Evolutionary conservation across 108 stramenopile genomes (phyloP).

Genomic region (Skeletonema menzelii): DNA sequence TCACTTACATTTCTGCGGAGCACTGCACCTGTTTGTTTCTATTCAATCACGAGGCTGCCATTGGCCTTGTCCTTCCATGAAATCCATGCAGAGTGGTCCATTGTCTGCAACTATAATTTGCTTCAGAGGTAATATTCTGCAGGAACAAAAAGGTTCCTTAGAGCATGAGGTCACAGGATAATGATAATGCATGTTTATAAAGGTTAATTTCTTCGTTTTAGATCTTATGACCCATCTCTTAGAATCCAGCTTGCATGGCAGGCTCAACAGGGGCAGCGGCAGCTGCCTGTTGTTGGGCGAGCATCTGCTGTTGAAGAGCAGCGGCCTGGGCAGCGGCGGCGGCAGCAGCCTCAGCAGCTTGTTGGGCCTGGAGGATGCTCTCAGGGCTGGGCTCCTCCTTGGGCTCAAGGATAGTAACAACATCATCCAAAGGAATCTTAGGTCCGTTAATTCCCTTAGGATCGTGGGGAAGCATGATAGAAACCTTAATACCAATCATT

Average conservation of each 20-base stretch:
- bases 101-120: too few species aligned
- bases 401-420: conserved; percentile 90
- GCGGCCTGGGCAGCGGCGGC: conserved; percentile 41
- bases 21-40: too few species aligned
- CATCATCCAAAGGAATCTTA: conserved; percentile 91
- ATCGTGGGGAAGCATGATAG: conserved; percentile 99
- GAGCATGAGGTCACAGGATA: not conserved
- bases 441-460: conserved; percentile 87
- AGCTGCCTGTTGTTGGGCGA: conserved; percentile 33
- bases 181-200: not conserved
- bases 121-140: too few species aligned
- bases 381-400: conserved; percentile 85
- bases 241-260: conserved; percentile 40
- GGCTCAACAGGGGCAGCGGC: conserved; percentile 32
- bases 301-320: conserved; percentile 28
- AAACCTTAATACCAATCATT: conserved; percentile 98
- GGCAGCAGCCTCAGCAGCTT: conserved; percentile 51
- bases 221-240: conserved; percentile 5
- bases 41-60: too few species aligned
- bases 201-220: not conserved
- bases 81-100: too few species aligned
- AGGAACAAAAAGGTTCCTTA: too few species aligned
- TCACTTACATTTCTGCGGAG: too few species aligned
- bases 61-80: too few species aligned
- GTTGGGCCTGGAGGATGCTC: conserved; percentile 66